Evolutionary conservation across 2,329 filamentous ascomycete genomes (phyloP), one percentile per base, ranked within the genome.

Genomic region (Lomentospora prolificans): DNA sequence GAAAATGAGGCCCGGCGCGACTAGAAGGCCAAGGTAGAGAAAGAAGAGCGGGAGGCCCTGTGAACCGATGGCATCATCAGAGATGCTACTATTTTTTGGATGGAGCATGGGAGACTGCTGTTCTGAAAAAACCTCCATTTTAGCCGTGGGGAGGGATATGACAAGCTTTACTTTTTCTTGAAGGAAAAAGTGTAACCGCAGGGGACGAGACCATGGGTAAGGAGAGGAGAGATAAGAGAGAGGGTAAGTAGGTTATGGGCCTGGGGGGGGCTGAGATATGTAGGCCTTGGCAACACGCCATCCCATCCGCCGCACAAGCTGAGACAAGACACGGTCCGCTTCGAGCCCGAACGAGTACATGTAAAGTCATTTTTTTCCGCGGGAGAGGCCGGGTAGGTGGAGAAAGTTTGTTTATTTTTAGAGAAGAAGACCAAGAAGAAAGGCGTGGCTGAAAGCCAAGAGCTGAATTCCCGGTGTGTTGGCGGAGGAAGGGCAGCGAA

Each of bases 1-100:
- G 55, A 73, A 66, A 31, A 76, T 59, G 24, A 77, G 64, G 56
- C 72, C 70, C 5, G 74, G 73, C 27, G 64, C 57, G n/a, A 61
- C 41, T 14, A 64, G 50, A 30, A 76, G 66, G 33, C 74, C 74
- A 53, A 78, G 62, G 60, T 75, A 75, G 19, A 76, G 66, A 33
- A 75, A 61, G 28, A 75, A 50, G 14, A 74, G 58, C 28, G 70
- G 64, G 53, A 74, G 55, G 51, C 62, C 65, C 58, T 74, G 44
- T n/a, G 44, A 48, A 10, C 10, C 12, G 22, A 22, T 7, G 44
- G 22, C 44, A 3, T 48, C 44, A 2, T 48, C 44, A 4, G 44
- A 9, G 19, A 19, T 48, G 44, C 10, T 48, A n/a, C n/a, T n/a
- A 19, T 48, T 48, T 9, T 48, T 22, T 25, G 44, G 44, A 19